phyloP scores from a whole-genome alignment of 2,329 filamentous ascomycete genomes.

The Cordyceps tenuipes region DNA sequence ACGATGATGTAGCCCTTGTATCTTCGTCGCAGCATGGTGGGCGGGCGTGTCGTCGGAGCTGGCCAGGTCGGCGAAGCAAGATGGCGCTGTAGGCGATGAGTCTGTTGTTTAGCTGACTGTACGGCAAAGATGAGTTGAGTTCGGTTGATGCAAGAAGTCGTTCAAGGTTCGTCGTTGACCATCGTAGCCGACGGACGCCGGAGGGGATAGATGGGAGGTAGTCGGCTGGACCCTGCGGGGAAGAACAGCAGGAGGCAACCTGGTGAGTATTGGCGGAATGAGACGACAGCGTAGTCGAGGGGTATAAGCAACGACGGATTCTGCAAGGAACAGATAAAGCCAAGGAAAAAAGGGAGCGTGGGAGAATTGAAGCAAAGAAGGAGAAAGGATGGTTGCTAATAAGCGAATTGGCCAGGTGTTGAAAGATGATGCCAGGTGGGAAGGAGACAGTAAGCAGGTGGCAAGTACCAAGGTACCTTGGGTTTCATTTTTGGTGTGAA shows the following conservation, averaged over 20 bases:
- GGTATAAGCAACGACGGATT: background rate
- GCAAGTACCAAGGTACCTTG: background rate
- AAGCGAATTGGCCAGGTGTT: background rate
- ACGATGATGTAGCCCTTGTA: conserved; percentile 53
- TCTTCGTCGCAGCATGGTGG: conserved; percentile 49
- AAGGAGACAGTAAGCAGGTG: background rate
- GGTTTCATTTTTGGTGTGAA: background rate
- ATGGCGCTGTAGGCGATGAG: no score
- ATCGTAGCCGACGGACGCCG: background rate
- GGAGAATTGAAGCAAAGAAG: background rate
- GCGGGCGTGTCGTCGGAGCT: background rate
- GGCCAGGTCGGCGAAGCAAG: background rate
- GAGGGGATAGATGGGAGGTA: background rate
- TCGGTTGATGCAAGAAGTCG: background rate
- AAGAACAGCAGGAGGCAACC: background rate
- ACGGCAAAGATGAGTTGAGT: background rate
- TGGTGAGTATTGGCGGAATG: background rate
- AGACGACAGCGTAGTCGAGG: background rate
- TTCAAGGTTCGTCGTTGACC: background rate
- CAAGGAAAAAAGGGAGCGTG: background rate
- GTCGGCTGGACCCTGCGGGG: background rate
- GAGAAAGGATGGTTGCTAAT: background rate
- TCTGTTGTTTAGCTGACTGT: background rate
- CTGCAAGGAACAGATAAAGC: background rate
- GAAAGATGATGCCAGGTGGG: background rate